phyloP scores from a whole-genome alignment of 345 rosid species.

The Abelmoschus esculentus region DNA sequence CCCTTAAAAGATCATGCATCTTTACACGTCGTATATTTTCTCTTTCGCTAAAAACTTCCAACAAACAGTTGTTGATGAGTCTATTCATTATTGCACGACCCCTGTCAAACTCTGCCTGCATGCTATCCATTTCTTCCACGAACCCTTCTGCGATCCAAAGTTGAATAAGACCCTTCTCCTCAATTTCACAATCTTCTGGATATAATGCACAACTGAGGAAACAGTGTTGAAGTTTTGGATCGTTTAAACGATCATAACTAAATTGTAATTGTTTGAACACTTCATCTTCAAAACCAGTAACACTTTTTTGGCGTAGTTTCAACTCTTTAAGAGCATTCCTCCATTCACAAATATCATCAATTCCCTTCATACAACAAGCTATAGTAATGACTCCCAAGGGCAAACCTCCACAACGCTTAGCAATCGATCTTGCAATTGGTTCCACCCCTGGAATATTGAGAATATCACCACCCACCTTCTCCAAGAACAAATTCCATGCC shows the following conservation, averaged over 20 bases:
- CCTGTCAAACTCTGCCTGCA: neutral
- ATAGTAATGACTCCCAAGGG: too few species aligned
- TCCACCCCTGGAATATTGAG: too few species aligned
- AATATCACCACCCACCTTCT: too few species aligned
- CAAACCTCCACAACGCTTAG: too few species aligned
- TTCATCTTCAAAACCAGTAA: too few species aligned
- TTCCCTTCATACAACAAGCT: too few species aligned
- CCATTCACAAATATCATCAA: too few species aligned
- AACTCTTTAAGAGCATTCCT: too few species aligned
- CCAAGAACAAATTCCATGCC: too few species aligned
- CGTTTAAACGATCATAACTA: neutral
- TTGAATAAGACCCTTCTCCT: neutral
- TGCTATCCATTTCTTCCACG: neutral
- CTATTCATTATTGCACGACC: constrained; percentile 11
- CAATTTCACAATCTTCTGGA: neutral
- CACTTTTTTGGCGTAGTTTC: too few species aligned
- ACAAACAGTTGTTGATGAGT: constrained; percentile 2
- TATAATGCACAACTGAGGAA: constrained; percentile 16
- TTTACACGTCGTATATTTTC: constrained; percentile 5
- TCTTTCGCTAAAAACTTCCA: too few species aligned
- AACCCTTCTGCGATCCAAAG: neutral
- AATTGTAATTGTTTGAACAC: neutral
- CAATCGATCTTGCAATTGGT: too few species aligned
- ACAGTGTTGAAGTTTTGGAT: constrained; percentile 1
- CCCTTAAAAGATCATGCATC: constrained; percentile 21